These are phyloP conservation scores for Alternaria sp. DNA, from an alignment of 2,329 filamentous ascomycete species.

Conservation along the genomic window DNA sequence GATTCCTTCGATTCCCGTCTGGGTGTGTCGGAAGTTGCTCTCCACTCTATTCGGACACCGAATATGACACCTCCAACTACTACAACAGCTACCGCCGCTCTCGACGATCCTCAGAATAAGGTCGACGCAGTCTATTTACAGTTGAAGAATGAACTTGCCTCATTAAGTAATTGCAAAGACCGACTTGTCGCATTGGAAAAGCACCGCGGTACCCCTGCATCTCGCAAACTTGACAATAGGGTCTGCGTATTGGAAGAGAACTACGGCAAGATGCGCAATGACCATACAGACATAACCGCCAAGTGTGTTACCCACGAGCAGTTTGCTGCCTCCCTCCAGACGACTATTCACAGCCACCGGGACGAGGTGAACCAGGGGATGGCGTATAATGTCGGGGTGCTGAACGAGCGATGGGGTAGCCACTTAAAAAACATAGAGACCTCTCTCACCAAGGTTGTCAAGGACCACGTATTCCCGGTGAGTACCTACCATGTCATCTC, in stretches of 20 bases:
- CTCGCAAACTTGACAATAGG: background rate
- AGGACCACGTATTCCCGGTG: background rate
- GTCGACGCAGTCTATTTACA: background rate
- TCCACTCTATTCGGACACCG: background rate
- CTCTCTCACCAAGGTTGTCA: background rate
- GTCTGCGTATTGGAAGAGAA: background rate
- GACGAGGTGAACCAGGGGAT: background rate
- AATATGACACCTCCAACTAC: background rate
- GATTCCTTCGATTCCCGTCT: background rate
- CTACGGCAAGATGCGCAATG: background rate
- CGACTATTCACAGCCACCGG: background rate
- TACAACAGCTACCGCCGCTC: background rate
- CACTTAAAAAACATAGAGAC: background rate
- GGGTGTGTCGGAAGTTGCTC: background rate
- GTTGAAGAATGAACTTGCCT: background rate
- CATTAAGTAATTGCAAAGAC: background rate
- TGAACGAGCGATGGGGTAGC: fast-evolving
- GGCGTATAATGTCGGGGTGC: background rate
- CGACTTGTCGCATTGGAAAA: background rate
- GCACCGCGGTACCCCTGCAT: background rate
- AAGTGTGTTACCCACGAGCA: background rate
- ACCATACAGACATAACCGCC: background rate
- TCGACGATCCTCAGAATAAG: background rate
- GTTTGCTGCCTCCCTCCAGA: no score
- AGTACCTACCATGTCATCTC: background rate